Conservation (phyloP, 495 filamentous ascomycete species). For the Penicillium mononematosum region DNA sequence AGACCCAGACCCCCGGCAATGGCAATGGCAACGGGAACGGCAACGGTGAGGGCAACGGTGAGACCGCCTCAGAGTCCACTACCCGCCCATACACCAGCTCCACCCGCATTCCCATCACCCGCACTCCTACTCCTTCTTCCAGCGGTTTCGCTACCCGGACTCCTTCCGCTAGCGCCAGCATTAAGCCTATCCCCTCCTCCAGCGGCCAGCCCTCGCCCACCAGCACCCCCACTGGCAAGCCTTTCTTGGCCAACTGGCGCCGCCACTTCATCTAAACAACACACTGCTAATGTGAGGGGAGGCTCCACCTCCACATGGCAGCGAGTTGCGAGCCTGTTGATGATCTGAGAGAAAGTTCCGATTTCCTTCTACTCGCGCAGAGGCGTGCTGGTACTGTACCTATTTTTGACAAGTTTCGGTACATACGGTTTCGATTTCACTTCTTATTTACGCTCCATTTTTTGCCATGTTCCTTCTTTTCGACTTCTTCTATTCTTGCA, state of each 20-base stretch:
- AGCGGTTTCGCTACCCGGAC: conserved; percentile 33
- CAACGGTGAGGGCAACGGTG: conserved; percentile 14
- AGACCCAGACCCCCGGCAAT: conserved; percentile 15
- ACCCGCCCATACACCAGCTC: conserved; percentile 39
- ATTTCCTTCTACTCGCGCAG: conserved; percentile 22
- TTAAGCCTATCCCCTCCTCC: conserved; percentile 7
- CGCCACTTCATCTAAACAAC: conserved; percentile 29
- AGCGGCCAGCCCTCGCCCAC: conserved; percentile 24
- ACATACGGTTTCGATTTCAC: conserved; percentile 19
- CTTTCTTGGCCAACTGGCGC: conserved; percentile 30
- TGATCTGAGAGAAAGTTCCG: conserved; percentile 20
- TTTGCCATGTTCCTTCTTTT: conserved; percentile 17
- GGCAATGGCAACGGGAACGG: conserved; percentile 2
- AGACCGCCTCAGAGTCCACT: conserved; percentile 22
- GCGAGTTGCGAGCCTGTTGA: conserved; percentile 16
- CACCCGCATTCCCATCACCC: conserved; percentile 15
- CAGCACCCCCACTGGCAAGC: conserved; percentile 14
- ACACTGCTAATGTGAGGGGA: conserved; percentile 14
- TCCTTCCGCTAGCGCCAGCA: conserved; percentile 39
- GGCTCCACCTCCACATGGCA: conserved; percentile 5
- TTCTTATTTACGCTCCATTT: conserved; percentile 28
- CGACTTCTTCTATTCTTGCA: conserved; percentile 13
- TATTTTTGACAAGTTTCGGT: conserved; percentile 21
- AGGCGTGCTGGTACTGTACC: conserved; percentile 34
- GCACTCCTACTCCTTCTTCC: conserved; percentile 18